These are phyloP conservation scores for Hypoxylon sp. DNA, from an alignment of 2,329 filamentous ascomycete species.

Conservation along the genomic window DNA sequence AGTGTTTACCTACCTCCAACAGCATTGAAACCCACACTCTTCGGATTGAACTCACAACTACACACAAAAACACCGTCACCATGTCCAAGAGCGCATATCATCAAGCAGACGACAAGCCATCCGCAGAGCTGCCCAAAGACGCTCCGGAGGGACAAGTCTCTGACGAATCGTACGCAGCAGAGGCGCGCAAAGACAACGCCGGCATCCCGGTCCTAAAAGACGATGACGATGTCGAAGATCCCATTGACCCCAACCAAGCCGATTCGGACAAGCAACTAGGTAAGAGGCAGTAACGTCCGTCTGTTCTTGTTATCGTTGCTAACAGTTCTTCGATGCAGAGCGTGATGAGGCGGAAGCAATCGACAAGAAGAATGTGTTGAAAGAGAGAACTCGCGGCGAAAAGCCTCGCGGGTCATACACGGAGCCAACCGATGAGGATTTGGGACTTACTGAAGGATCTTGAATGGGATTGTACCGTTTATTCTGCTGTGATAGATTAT, in stretches of 20 bases:
- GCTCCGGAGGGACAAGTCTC: conserved; percentile 32
- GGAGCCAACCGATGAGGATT: conserved; percentile 48
- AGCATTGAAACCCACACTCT: background rate
- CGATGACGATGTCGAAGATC: conserved; percentile 34
- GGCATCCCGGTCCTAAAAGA: conserved; percentile 37
- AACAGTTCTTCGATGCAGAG: conserved; percentile 34
- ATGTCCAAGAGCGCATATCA: conserved; percentile 23
- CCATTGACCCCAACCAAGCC: conserved; percentile 19
- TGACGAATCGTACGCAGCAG: conserved; percentile 34
- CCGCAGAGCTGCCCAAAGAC: background rate
- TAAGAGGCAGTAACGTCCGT: conserved; percentile 8
- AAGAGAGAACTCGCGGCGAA: conserved; percentile 46
- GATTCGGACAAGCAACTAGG: conserved; percentile 41
- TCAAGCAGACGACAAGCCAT: conserved; percentile 11
- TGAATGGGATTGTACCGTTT: background rate
- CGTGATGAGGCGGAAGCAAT: conserved; percentile 53
- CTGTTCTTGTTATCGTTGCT: background rate
- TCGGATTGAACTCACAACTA: background rate
- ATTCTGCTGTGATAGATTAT: background rate
- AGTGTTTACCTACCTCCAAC: background rate
- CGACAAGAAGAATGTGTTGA: conserved; percentile 49
- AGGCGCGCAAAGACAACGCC: conserved; percentile 24
- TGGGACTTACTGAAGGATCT: conserved; percentile 15
- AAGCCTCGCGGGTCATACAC: conserved; percentile 45
- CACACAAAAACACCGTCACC: background rate